These are phyloP conservation scores for Apophysomyces trapeziformis DNA, from an alignment of 371 early-diverging fungal species.

Conservation along the genomic window DNA sequence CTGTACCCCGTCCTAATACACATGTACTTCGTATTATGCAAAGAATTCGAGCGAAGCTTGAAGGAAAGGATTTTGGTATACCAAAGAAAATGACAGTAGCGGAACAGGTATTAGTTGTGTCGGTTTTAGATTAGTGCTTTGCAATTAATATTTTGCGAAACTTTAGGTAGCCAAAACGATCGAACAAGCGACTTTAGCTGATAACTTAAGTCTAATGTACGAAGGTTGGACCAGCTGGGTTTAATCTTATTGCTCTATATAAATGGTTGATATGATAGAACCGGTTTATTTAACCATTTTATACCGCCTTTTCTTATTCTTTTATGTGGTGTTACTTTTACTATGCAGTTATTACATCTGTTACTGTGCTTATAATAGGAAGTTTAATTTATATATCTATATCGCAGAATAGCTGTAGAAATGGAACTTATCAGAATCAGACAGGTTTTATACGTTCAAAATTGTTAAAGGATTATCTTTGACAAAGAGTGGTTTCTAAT, in stretches of 20 bases:
- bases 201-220: slow-evolving; percentile 65
- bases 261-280: too few species aligned
- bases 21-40: slow-evolving; percentile 66
- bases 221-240: slow-evolving; percentile 69
- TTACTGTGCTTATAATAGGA: too few species aligned
- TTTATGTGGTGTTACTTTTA: too few species aligned
- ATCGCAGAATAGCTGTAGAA: too few species aligned
- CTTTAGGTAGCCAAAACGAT: slow-evolving; percentile 53
- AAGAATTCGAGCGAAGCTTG: slow-evolving; percentile 69
- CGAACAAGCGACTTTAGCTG: slow-evolving; percentile 57
- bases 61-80: slow-evolving; percentile 67
- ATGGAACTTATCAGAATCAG: too few species aligned
- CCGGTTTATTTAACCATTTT: too few species aligned
- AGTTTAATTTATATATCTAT: too few species aligned
- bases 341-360: too few species aligned
- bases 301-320: too few species aligned
- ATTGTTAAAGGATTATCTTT: too few species aligned
- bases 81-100: slow-evolving; percentile 56
- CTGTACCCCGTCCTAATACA: slow-evolving; percentile 52
- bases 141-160: neutral
- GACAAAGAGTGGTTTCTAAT: too few species aligned
- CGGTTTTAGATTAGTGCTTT: neutral
- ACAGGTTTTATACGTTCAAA: too few species aligned
- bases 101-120: slow-evolving; percentile 57
- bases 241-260: slow-evolving; percentile 15